Conservation (phyloP, 306 rosid species). For the Mimosa pudica region DNA sequence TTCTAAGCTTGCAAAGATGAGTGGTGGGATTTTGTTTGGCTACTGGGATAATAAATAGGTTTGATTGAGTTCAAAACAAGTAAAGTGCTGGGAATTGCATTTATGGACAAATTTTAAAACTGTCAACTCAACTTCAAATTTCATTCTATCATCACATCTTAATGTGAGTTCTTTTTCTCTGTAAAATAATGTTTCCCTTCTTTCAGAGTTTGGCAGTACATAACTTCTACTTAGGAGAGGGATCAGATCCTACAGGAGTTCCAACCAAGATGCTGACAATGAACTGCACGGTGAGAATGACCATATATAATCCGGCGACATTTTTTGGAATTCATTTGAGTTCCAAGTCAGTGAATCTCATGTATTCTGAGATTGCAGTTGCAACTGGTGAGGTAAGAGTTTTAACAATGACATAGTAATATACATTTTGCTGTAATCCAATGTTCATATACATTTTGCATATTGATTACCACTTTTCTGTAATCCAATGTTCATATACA, state of each 20-base stretch:
- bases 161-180: constrained; percentile 11
- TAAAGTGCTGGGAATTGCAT: neutral
- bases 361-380: constrained; percentile 70
- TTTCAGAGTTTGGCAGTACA: constrained; percentile 74
- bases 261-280: constrained; percentile 79
- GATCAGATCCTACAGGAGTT: constrained; percentile 84
- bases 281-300: constrained; percentile 73
- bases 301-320: constrained; percentile 75
- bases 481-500: no score
- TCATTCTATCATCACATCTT: neutral
- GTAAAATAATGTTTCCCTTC: constrained; percentile 13
- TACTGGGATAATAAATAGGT: neutral
- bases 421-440: no score
- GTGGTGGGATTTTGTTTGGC: neutral
- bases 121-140: neutral
- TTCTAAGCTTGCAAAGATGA: constrained; percentile 6
- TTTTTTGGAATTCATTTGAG: constrained; percentile 79
- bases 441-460: no score
- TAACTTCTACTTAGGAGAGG: constrained; percentile 76
- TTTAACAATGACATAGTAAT: neutral
- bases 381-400: constrained; percentile 79
- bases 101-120: neutral
- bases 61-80: constrained; percentile 9
- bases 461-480: no score
- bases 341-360: constrained; percentile 64